Evolutionary conservation across 257 asterid species (phyloP), one percentile per base, ranked within the genome.

Genomic region (Nyctanthes arbortristis): DNA sequence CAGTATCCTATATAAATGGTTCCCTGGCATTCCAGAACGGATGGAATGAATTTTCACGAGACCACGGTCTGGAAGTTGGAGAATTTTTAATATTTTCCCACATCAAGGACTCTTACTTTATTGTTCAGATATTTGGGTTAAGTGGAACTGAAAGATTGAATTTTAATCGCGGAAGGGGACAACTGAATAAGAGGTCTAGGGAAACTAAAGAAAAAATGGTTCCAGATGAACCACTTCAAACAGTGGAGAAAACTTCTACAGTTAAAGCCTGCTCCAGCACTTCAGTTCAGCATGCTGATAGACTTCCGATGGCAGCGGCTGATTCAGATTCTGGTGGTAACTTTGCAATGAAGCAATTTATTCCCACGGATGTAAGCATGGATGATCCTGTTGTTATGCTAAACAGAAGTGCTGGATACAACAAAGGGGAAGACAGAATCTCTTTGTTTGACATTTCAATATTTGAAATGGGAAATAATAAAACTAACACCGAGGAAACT

Each of bases 1-100:
- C 56, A 47, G 56, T 82, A 37, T 74, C 88, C 5, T 5, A 57
- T 37, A 37, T 68, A 31, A 12, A 75, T 1, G 76, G 72, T 37
- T 67, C 74, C 5, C 77, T 87, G 18, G 85, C 90, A 37, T 81
- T 91, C 54, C 39, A 62, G 5, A 49, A 78, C 65, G 97, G 96
- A 5, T 91, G 97, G 97, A 36, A 1, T 30, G 30, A 66, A 47
- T 91, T 89, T 71, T 77, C 63, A 20, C 29, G 4, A 7, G 84
- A 74, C 66, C 89, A 85, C 64, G 63, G 57, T 55, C 73, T 89
- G 16, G 63, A 65, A 69, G 10, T 1, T 8, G 95, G 97, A 16
- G 68, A 87, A 27, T 0, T 77, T 8, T 40, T 91, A 64, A 5
- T 74, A 4, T 83, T 91, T n/a, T n/a, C n/a, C n/a, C n/a, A n/a